Evolutionary conservation across 2,329 filamentous ascomycete genomes (phyloP).

Genomic region (Pseudopyricularia javanii): DNA sequence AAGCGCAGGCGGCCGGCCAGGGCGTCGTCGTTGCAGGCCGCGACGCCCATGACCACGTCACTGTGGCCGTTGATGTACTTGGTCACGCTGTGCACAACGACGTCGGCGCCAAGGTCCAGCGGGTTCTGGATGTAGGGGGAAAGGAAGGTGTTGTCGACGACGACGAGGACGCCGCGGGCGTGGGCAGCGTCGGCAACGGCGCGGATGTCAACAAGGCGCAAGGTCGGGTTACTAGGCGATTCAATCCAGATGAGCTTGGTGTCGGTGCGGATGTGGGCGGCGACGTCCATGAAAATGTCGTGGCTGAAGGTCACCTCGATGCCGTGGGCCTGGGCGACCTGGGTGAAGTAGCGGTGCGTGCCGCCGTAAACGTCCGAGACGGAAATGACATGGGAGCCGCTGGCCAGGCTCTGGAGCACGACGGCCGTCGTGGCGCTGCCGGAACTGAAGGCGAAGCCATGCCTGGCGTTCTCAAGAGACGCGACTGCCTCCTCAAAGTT

Average conservation of each 20-base stretch:
- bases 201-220: constrained; percentile 85
- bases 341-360: constrained; percentile 97
- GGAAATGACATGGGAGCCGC: constrained; percentile 87
- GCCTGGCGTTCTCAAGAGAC: constrained; percentile 80
- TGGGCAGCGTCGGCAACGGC: constrained; percentile 76
- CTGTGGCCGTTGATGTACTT: constrained; percentile 99
- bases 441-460: constrained; percentile 88
- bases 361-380: constrained; percentile 97
- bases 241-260: constrained; percentile 98
- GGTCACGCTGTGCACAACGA: constrained; percentile 92
- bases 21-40: constrained; percentile 80
- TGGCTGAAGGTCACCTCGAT: constrained; percentile 92
- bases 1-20: constrained; percentile 71
- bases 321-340: constrained; percentile 88
- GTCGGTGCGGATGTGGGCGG: constrained; percentile 70
- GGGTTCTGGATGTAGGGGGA: constrained; percentile 96
- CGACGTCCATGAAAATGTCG: constrained; percentile 79
- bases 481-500: constrained; percentile 92
- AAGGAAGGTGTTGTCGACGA: constrained; percentile 99
- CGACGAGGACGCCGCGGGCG: constrained; percentile 77
- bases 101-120: constrained; percentile 86
- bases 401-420: constrained; percentile 83
- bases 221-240: constrained; percentile 85
- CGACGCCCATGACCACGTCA: constrained; percentile 95
- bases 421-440: constrained; percentile 88